Percentiles rank a stretch among this genome's conserved stretches.
phyloP scores from a whole-genome alignment of 352 stramenopile genomes.

The Phytophthora podocarpi region DNA sequence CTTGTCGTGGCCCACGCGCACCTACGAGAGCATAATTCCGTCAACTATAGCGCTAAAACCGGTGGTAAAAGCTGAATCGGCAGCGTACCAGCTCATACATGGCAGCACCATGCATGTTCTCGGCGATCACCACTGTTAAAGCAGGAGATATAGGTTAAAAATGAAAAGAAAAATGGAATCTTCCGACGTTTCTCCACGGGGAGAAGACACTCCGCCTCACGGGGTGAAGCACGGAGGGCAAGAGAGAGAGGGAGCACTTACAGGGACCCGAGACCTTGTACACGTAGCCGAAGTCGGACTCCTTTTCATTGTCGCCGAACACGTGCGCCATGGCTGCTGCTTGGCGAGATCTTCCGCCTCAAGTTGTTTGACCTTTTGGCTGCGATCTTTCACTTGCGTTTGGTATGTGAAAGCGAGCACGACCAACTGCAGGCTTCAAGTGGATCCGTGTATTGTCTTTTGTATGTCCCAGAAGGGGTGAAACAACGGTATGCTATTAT shows the following conservation, averaged over 20 bases:
- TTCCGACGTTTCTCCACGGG: not conserved
- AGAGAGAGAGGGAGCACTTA: constrained; percentile 52
- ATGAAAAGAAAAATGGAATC: not conserved
- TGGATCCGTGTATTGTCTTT: not conserved
- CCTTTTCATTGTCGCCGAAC: constrained; percentile 87
- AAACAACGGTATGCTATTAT: constrained; percentile 12
- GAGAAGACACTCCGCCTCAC: not conserved
- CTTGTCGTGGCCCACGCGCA: constrained; percentile 98
- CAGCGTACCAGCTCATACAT: constrained; percentile 95
- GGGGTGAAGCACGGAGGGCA: not conserved
- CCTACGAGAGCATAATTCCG: constrained; percentile 54
- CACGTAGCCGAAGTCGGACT: constrained; percentile 98
- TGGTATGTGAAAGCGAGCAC: constrained; percentile 25
- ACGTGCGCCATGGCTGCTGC: constrained; percentile 69
- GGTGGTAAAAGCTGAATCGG: not conserved
- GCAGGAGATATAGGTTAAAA: not conserved
- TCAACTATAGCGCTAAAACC: not conserved
- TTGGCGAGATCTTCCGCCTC: constrained; percentile 25
- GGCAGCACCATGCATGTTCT: constrained; percentile 98
- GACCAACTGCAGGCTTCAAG: constrained; percentile 35
- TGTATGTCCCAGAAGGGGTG: constrained; percentile 12
- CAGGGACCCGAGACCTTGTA: constrained; percentile 98
- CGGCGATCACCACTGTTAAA: constrained; percentile 96
- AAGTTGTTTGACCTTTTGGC: constrained; percentile 9
- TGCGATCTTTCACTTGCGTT: constrained; percentile 55